phyloP scores from a whole-genome alignment of 331 rosid species.

The Pyracantha coccinea region DNA sequence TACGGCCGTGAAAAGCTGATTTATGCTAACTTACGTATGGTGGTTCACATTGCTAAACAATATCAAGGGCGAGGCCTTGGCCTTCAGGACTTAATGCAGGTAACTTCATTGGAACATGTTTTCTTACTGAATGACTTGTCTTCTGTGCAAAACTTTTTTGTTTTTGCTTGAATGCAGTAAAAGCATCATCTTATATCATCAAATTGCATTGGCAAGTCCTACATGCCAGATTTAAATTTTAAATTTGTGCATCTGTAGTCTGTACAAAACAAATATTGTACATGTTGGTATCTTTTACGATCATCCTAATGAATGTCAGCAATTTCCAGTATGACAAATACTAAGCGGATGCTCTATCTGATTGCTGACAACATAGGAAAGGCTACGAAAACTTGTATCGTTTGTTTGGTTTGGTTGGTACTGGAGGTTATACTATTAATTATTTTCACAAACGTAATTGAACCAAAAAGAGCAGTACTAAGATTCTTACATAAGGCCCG shows the following conservation, averaged over 20 bases:
- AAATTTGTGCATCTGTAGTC: background rate
- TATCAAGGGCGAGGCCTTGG: slow-evolving; percentile 76
- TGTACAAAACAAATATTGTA: background rate
- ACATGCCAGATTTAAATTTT: background rate
- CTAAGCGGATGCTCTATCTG: background rate
- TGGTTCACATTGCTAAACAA: slow-evolving; percentile 71
- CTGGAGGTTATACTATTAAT: background rate
- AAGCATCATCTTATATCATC: background rate
- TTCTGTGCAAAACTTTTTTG: background rate
- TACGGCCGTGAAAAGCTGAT: slow-evolving; percentile 62
- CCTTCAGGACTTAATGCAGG: slow-evolving; percentile 82
- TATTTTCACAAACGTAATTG: background rate
- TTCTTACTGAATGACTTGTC: background rate
- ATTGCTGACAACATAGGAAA: background rate
- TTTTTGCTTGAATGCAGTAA: background rate
- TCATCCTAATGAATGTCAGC: background rate
- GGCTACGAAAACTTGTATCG: background rate
- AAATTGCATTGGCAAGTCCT: background rate
- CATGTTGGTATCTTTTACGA: background rate
- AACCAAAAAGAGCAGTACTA: background rate
- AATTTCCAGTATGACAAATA: background rate
- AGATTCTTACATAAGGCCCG: background rate
- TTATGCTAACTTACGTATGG: slow-evolving; percentile 69
- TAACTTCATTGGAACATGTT: slow-evolving; percentile 6
- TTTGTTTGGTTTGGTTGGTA: background rate